Conservation (phyloP, 805 yeast genomes). For the Starmerella powellii region DNA sequence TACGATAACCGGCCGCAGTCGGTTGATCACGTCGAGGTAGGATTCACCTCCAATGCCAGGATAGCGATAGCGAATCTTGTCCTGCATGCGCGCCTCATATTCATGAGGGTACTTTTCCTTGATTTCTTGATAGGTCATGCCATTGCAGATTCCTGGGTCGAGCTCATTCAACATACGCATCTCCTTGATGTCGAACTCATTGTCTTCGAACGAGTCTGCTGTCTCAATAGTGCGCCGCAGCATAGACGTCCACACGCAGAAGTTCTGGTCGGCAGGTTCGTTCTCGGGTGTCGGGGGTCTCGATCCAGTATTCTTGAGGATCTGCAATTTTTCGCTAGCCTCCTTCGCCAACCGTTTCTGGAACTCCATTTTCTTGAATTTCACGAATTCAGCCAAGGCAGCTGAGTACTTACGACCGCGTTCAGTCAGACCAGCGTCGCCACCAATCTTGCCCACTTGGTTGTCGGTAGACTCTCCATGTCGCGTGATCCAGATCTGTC, state of each 20-base stretch:
- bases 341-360: constrained; percentile 47
- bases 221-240: constrained; percentile 67
- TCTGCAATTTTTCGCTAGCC: constrained; percentile 36
- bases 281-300: constrained; percentile 27
- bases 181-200: constrained; percentile 62
- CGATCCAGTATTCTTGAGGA: constrained; percentile 30
- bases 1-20: constrained; percentile 78
- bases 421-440: constrained; percentile 69
- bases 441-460: constrained; percentile 77
- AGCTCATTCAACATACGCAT: constrained; percentile 89
- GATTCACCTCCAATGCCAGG: constrained; percentile 98
- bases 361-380: constrained; percentile 56
- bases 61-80: constrained; percentile 76
- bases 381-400: constrained; percentile 64
- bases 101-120: constrained; percentile 62
- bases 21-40: constrained; percentile 80
- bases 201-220: constrained; percentile 62
- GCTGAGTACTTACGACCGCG: constrained; percentile 66
- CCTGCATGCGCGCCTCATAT: constrained; percentile 58
- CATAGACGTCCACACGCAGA: constrained; percentile 91
- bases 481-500: constrained; percentile 90
- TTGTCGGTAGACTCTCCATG: constrained; percentile 90
- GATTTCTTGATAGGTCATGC: constrained; percentile 83
- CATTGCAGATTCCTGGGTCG: constrained; percentile 87
- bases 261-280: constrained; percentile 51